Percentiles rank a stretch among this genome's conserved stretches.
These are phyloP conservation scores for Dioszegia aurantiaca DNA, from an alignment of 768 basidiomycete species.

Conservation along the genomic window DNA sequence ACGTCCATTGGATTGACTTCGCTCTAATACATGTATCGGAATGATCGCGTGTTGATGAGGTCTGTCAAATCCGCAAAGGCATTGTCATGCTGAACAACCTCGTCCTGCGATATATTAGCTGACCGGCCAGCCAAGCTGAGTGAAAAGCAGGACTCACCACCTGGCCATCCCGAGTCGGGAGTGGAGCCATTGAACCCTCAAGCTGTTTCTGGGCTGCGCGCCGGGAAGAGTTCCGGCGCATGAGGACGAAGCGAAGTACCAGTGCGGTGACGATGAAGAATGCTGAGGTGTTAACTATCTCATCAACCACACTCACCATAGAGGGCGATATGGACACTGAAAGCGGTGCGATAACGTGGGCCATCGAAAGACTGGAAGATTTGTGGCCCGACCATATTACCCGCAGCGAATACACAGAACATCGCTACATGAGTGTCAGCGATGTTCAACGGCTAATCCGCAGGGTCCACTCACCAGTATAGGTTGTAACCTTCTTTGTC, in stretches of 20 bases:
- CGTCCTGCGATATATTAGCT: slow-evolving; percentile 26
- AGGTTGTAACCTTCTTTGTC: slow-evolving; percentile 58
- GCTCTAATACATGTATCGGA: slow-evolving; percentile 30
- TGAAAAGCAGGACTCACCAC: neutral
- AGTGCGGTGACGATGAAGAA: slow-evolving; percentile 56
- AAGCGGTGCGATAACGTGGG: slow-evolving; percentile 58
- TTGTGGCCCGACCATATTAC: slow-evolving; percentile 59
- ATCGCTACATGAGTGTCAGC: slow-evolving; percentile 48
- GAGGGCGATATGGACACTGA: slow-evolving; percentile 57
- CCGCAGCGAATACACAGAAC: slow-evolving; percentile 59
- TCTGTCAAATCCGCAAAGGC: slow-evolving; percentile 60
- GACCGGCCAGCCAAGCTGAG: neutral
- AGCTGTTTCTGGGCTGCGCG: slow-evolving; percentile 27
- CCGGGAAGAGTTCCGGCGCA: slow-evolving; percentile 53
- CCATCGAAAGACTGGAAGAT: slow-evolving; percentile 57
- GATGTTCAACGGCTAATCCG: no score
- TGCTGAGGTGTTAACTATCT: slow-evolving; percentile 13
- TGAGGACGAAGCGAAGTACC: slow-evolving; percentile 56
- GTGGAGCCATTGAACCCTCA: neutral
- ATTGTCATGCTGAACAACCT: slow-evolving; percentile 51
- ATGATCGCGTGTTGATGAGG: slow-evolving; percentile 56
- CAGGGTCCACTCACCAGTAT: slow-evolving; percentile 48
- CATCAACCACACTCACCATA: slow-evolving; percentile 51
- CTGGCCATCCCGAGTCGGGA: neutral
- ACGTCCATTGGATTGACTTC: no score